phyloP scores from a whole-genome alignment of 352 stramenopile genomes.

The Phytophthora hibernalis region DNA sequence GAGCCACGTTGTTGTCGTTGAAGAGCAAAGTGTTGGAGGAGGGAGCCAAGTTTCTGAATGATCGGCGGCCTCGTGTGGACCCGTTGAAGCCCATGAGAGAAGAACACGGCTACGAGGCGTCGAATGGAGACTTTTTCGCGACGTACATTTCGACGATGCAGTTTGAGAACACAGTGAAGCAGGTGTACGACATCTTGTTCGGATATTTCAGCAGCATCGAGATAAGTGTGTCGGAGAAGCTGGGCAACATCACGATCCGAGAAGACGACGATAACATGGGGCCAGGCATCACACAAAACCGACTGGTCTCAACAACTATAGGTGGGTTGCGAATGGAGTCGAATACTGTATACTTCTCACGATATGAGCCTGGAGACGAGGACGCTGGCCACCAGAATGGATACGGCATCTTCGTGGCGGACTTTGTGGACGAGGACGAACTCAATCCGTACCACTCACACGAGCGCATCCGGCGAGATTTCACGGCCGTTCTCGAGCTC shows the following conservation, averaged over 20 bases:
- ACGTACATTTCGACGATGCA: conserved; percentile 39
- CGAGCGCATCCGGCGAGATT: conserved; percentile 50
- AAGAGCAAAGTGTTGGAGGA: conserved; percentile 39
- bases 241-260: conserved; percentile 56
- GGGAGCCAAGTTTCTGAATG: conserved; percentile 35
- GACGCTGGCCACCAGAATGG: conserved; percentile 26
- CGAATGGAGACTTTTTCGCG: conserved; percentile 39
- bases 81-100: conserved; percentile 41
- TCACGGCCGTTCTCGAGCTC: conserved; percentile 40
- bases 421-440: conserved; percentile 57
- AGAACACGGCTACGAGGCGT: conserved; percentile 42
- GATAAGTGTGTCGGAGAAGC: conserved; percentile 58
- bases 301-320: conserved; percentile 44
- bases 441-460: conserved; percentile 52
- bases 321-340: conserved; percentile 48
- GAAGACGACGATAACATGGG: conserved; percentile 51
- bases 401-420: conserved; percentile 49
- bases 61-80: conserved; percentile 33
- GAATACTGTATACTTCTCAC: conserved; percentile 48
- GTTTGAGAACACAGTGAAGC: conserved; percentile 49
- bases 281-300: conserved; percentile 45
- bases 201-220: conserved; percentile 53
- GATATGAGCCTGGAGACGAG: conserved; percentile 32
- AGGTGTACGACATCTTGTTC: conserved; percentile 55
- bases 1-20: conserved; percentile 25